Conservation (phyloP, 2,329 filamentous ascomycete genomes). For the Neonectria coccinea region DNA sequence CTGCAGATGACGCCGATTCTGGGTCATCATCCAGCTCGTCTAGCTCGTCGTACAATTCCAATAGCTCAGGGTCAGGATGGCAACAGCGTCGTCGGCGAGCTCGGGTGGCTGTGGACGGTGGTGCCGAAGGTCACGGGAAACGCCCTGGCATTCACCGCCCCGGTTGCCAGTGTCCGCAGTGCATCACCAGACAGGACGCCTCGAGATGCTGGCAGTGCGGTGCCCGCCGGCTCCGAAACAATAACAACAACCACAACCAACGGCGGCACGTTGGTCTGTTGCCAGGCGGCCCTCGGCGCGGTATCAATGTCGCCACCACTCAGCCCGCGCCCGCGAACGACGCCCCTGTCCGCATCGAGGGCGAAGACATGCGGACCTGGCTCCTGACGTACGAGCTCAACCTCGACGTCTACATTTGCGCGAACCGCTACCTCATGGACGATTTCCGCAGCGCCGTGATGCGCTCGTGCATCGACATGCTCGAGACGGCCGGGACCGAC, state of each 20-base stretch:
- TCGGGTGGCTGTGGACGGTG: slow-evolving; percentile 22
- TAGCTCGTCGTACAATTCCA: slow-evolving; percentile 33
- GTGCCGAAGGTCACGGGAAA: slow-evolving; percentile 49
- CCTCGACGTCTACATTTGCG: slow-evolving; percentile 63
- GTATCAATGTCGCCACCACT: not conserved
- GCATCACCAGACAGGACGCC: slow-evolving; percentile 41
- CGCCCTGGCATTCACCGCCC: slow-evolving; percentile 59
- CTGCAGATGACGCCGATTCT: slow-evolving; percentile 50
- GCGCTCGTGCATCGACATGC: slow-evolving; percentile 58
- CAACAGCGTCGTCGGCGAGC: slow-evolving; percentile 32
- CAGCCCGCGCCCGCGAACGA: not conserved
- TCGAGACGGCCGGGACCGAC: slow-evolving; percentile 57
- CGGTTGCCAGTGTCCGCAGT: slow-evolving; percentile 58
- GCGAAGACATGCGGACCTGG: slow-evolving; percentile 61
- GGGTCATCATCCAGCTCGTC: slow-evolving; percentile 46
- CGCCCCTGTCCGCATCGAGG: slow-evolving; percentile 50
- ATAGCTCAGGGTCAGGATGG: slow-evolving; percentile 32
- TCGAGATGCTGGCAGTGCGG: slow-evolving; percentile 43
- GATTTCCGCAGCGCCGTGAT: slow-evolving; percentile 58
- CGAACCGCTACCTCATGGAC: slow-evolving; percentile 60
- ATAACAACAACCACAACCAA: slow-evolving; percentile 3
- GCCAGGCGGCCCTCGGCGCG: not conserved
- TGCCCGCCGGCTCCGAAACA: slow-evolving; percentile 32
- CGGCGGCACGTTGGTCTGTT: slow-evolving; percentile 10
- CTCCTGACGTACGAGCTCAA: slow-evolving; percentile 60